These are phyloP conservation scores for Cichorium intybus DNA, from an alignment of 140 eudicot species.

Conservation along the genomic window DNA sequence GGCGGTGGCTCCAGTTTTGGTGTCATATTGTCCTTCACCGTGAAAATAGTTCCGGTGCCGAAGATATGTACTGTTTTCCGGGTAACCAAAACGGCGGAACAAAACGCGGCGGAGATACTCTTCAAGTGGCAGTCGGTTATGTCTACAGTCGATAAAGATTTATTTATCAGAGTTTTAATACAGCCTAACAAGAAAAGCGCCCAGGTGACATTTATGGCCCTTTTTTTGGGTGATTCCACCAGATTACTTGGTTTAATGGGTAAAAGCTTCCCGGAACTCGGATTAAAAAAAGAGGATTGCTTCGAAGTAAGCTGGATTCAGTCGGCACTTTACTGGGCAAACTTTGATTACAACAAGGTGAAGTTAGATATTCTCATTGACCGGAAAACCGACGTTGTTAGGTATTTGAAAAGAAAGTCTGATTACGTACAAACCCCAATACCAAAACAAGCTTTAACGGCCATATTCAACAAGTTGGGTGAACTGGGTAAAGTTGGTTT, in stretches of 20 bases:
- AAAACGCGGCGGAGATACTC: neutral
- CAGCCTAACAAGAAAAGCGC: neutral
- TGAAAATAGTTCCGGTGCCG: conserved; percentile 28
- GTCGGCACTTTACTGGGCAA: conserved; percentile 15
- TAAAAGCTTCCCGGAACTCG: conserved; percentile 31
- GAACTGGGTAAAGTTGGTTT: conserved; percentile 1
- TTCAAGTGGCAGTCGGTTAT: conserved; percentile 23
- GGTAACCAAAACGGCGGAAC: conserved; percentile 6
- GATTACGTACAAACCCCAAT: conserved; percentile 14
- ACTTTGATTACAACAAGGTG: neutral
- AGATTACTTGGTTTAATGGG: conserved; percentile 4
- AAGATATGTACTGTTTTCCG: conserved; percentile 10
- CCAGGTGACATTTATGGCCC: neutral
- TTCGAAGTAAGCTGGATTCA: conserved; percentile 33
- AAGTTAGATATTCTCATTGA: neutral
- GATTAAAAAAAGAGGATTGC: conserved; percentile 15
- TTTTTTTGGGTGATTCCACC: conserved; percentile 14
- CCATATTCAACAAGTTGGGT: conserved; percentile 9
- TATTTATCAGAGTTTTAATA: conserved; percentile 15
- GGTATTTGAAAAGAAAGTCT: conserved; percentile 2
- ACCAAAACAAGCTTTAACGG: neutral
- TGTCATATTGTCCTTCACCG: conserved; percentile 19
- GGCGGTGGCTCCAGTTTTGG: conserved; percentile 35
- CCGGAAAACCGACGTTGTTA: neutral
- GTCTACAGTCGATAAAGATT: conserved; percentile 12